Conservation (phyloP, 2,329 filamentous ascomycete genomes). For the Helminthosporium solani region DNA sequence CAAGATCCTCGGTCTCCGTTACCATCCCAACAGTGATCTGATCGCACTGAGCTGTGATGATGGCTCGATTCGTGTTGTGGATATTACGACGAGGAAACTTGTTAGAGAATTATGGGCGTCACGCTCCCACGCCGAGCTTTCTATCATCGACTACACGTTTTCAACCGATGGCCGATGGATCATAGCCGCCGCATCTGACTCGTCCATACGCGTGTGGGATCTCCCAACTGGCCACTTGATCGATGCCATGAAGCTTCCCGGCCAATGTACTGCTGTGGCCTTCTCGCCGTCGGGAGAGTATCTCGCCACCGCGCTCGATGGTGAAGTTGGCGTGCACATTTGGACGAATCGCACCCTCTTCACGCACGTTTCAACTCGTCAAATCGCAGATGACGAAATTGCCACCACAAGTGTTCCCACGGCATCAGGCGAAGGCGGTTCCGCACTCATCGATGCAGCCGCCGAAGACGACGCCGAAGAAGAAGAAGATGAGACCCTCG, state of each 20-base stretch:
- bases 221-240: constrained; percentile 93
- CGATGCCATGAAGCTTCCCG: constrained; percentile 80
- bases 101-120: constrained; percentile 82
- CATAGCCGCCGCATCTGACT: constrained; percentile 80
- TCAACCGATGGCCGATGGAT: constrained; percentile 94
- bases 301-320: constrained; percentile 83
- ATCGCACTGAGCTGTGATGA: constrained; percentile 89
- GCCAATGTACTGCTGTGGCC: constrained; percentile 77
- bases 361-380: constrained; percentile 80
- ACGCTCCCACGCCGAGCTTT: constrained; percentile 52
- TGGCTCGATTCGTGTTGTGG: constrained; percentile 81
- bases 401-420: constrained; percentile 67
- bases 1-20: constrained; percentile 72
- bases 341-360: constrained; percentile 96
- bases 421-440: constrained; percentile 77
- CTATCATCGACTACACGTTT: constrained; percentile 58
- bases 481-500: constrained; percentile 44
- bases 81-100: constrained; percentile 84
- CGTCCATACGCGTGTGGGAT: constrained; percentile 86
- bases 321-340: constrained; percentile 82
- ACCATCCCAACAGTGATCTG: constrained; percentile 80
- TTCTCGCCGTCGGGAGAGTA: constrained; percentile 92
- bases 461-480: constrained; percentile 61
- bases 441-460: constrained; percentile 73
- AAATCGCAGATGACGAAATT: constrained; percentile 77